Percentiles rank a stretch among this genome's conserved stretches.
Conservation (phyloP, 192 early-diverging fungal genomes). For the Backusella tuberculispora region DNA sequence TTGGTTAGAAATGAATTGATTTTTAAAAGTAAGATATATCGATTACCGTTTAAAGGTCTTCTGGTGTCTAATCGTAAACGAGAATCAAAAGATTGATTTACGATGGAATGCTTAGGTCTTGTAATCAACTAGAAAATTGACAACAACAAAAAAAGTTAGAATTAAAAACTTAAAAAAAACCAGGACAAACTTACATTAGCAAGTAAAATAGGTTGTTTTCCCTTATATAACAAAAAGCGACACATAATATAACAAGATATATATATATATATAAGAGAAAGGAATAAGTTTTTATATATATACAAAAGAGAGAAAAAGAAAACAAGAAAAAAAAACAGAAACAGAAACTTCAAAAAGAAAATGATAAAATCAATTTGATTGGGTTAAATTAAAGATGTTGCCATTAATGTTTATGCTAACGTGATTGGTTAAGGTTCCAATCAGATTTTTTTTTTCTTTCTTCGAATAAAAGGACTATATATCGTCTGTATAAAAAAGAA, state of each 20-base stretch:
- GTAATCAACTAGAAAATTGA: slow-evolving; percentile 59
- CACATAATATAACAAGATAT: slow-evolving; percentile 58
- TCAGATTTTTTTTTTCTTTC: not conserved
- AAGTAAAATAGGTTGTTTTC: slow-evolving; percentile 72
- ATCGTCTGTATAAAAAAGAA: too few relatives aligned
- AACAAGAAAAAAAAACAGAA: not conserved
- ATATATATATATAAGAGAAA: too few relatives aligned
- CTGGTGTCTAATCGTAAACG: slow-evolving; percentile 66
- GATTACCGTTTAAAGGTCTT: slow-evolving; percentile 70
- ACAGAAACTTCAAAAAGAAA: not conserved
- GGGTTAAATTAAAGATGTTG: not conserved
- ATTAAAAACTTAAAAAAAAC: not conserved
- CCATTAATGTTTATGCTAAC: slow-evolving; percentile 4
- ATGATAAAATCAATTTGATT: not conserved
- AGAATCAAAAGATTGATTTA: slow-evolving; percentile 81
- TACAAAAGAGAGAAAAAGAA: not conserved
- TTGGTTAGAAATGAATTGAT: not conserved
- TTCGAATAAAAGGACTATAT: not conserved
- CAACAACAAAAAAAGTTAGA: not conserved
- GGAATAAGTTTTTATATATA: not conserved
- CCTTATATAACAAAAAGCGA: slow-evolving; percentile 78
- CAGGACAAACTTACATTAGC: slow-evolving; percentile 54
- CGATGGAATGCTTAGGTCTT: slow-evolving; percentile 77
- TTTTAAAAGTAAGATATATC: not conserved
- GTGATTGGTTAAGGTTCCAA: slow-evolving; percentile 9